These are phyloP conservation scores for Xerocomus brunneocitrinus DNA, from an alignment of 768 basidiomycete genomes.

Conservation along the genomic window DNA sequence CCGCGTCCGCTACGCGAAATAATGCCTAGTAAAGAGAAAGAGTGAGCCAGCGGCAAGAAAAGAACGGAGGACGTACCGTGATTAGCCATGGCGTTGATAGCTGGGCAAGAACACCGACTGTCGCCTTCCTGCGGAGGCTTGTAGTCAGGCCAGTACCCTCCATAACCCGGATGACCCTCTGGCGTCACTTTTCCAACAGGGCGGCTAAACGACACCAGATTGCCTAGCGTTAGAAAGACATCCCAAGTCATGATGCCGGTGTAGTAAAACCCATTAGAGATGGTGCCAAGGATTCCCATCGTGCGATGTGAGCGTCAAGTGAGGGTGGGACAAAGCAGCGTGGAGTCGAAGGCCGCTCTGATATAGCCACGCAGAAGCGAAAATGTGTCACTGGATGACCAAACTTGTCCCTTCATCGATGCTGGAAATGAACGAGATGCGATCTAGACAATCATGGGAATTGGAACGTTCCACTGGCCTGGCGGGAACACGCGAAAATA, in stretches of 20 bases:
- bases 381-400: neutral
- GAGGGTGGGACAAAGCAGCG: constrained; percentile 26
- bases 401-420: neutral
- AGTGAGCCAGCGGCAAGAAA: neutral
- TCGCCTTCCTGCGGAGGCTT: constrained; percentile 54
- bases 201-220: constrained; percentile 18
- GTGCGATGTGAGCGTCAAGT: neutral
- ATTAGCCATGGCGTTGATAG: constrained; percentile 77
- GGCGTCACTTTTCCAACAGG: constrained; percentile 52
- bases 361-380: neutral
- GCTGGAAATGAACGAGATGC: neutral
- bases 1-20: constrained; percentile 63
- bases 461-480: neutral
- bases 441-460: neutral
- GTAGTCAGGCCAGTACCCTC: constrained; percentile 71
- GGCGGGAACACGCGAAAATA: too few species aligned
- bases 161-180: constrained; percentile 49
- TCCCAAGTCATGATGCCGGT: constrained; percentile 17
- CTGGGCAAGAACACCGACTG: constrained; percentile 71
- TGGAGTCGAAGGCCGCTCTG: neutral
- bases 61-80: constrained; percentile 50
- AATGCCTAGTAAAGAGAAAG: constrained; percentile 26
- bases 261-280: constrained; percentile 10
- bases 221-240: constrained; percentile 15
- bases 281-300: constrained; percentile 12